These are phyloP conservation scores for Cronartium quercuum DNA, from an alignment of 1,284 basidiomycete genomes.

Conservation along the genomic window DNA sequence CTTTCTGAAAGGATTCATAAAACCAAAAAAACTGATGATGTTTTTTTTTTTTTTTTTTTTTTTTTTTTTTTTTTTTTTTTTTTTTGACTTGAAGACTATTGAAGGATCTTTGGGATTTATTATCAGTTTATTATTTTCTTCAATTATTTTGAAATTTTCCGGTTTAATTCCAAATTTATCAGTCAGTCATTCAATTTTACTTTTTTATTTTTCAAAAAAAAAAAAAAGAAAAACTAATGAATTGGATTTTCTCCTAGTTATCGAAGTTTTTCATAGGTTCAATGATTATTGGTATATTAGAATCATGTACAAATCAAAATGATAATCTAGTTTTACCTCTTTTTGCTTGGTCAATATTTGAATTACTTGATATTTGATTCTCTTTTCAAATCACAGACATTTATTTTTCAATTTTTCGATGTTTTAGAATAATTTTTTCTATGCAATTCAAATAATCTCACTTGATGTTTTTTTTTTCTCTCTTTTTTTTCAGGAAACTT, in stretches of 20 bases:
- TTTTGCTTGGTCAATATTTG: constrained; percentile 24
- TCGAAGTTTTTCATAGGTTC: neutral
- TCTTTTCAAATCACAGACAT: no score
- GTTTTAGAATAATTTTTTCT: neutral
- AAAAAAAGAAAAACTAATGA: neutral
- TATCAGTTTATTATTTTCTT: neutral
- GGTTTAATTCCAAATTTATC: constrained; percentile 13
- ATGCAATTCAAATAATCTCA: neutral
- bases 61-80: no score
- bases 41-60: neutral
- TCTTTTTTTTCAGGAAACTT: neutral
- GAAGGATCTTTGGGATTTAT: constrained; percentile 22
- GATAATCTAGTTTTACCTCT: constrained; percentile 28
- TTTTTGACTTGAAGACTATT: constrained; percentile 16
- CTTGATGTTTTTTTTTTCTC: neutral
- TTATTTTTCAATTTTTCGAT: neutral
- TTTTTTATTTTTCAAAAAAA: neutral
- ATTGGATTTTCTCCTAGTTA: neutral
- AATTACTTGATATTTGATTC: constrained; percentile 9
- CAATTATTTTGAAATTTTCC: neutral
- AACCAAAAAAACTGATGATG: neutral
- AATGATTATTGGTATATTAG: neutral
- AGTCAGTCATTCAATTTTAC: no score
- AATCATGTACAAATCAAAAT: constrained; percentile 23
- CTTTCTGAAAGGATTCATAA: neutral